phyloP scores from a whole-genome alignment of 2,329 filamentous ascomycete species.

The Scedosporium minutisporum region DNA sequence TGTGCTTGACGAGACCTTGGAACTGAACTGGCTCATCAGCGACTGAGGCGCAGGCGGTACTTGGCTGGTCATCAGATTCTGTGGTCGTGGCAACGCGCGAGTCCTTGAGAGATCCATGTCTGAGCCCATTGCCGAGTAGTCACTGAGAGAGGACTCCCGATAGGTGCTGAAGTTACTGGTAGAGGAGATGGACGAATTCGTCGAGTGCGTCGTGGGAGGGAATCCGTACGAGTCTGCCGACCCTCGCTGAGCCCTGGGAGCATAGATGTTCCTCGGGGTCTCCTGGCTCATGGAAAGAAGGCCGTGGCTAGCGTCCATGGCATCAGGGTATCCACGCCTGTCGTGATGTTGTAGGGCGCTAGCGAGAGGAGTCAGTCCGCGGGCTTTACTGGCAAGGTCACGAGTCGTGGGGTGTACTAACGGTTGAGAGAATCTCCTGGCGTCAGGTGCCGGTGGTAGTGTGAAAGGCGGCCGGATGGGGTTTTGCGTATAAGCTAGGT shows the following conservation, averaged over 20 bases:
- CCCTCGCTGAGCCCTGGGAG: slow-evolving; percentile 54
- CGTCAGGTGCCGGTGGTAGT: slow-evolving; percentile 47
- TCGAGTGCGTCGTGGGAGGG: slow-evolving; percentile 72
- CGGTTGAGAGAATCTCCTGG: slow-evolving; percentile 72
- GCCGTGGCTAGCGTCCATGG: slow-evolving; percentile 82
- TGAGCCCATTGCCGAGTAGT: slow-evolving; percentile 83
- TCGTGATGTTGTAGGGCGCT: slow-evolving; percentile 45
- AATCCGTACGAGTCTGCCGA: slow-evolving; percentile 87
- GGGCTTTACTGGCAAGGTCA: not conserved
- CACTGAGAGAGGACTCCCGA: slow-evolving; percentile 80
- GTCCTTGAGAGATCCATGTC: slow-evolving; percentile 76
- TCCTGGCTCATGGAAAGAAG: slow-evolving; percentile 97
- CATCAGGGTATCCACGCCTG: slow-evolving; percentile 71
- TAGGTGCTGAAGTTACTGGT: slow-evolving; percentile 72
- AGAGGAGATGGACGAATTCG: slow-evolving; percentile 84
- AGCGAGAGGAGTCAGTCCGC: slow-evolving; percentile 21
- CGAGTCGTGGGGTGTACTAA: slow-evolving; percentile 41
- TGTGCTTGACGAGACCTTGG: slow-evolving; percentile 87
- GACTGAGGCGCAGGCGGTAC: slow-evolving; percentile 80
- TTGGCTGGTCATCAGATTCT: slow-evolving; percentile 48
- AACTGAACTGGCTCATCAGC: slow-evolving; percentile 99
- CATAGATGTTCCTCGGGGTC: slow-evolving; percentile 84
- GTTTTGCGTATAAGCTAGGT: slow-evolving; percentile 63
- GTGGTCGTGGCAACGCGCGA: slow-evolving; percentile 73
- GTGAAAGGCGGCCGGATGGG: slow-evolving; percentile 50